Conservation (phyloP, 2,329 filamentous ascomycete genomes). For the Trichoderma simmonsii region DNA sequence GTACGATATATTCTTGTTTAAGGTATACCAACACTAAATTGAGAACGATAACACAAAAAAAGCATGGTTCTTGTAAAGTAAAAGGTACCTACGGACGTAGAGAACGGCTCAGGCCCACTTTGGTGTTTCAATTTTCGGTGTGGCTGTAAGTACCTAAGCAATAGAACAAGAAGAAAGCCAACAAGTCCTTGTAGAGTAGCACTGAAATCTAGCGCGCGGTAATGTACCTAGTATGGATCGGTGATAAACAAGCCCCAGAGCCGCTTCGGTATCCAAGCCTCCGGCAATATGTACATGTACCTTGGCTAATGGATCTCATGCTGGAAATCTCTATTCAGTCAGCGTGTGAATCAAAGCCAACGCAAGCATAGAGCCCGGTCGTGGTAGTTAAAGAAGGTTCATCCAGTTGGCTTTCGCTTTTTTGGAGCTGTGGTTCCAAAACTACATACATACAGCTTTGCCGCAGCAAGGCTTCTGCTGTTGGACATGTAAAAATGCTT, state of each 20-base stretch:
- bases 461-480: neutral
- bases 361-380: neutral
- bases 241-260: neutral
- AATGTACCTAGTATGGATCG: neutral
- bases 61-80: no score
- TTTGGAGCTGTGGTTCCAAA: neutral
- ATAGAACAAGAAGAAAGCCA: neutral
- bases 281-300: neutral
- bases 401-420: neutral
- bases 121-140: neutral
- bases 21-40: no score
- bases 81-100: no score
- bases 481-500: neutral
- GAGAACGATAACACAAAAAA: no score
- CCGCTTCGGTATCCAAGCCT: neutral
- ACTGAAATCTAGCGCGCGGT: neutral
- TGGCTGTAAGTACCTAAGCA: neutral
- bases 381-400: neutral
- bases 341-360: neutral
- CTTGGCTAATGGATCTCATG: neutral
- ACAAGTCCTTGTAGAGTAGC: neutral
- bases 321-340: neutral
- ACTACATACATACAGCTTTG: neutral
- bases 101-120: no score
- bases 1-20: no score